Evolutionary conservation across 257 asterid genomes (phyloP).

Genomic region (Leonotis leonurus): DNA sequence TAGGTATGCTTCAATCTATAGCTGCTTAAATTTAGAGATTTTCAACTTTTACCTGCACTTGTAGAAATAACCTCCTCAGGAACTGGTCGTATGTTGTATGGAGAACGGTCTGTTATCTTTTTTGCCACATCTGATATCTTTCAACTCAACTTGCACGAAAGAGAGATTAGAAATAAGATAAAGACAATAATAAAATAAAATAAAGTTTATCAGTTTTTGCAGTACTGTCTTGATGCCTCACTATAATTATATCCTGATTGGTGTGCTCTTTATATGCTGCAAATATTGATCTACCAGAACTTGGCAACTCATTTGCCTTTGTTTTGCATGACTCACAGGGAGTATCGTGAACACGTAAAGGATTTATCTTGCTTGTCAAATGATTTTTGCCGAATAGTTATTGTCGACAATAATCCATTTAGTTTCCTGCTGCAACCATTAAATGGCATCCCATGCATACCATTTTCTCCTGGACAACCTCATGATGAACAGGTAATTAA

Average conservation of each 20-base stretch:
- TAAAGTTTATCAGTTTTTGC: background rate
- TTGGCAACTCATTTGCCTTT: background rate
- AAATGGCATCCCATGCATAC: slow-evolving; percentile 89
- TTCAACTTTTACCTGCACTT: too few species aligned
- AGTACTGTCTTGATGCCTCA: background rate
- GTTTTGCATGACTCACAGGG: slow-evolving; percentile 42
- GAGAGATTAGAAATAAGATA: background rate
- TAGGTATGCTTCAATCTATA: too few species aligned
- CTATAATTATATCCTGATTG: background rate
- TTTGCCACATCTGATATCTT: background rate
- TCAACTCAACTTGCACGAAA: background rate
- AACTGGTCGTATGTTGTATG: background rate
- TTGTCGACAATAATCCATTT: slow-evolving; percentile 93
- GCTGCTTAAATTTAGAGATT: too few species aligned
- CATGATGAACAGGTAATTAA: slow-evolving; percentile 64
- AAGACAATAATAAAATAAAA: too few species aligned
- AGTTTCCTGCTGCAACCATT: slow-evolving; percentile 92
- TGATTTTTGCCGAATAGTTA: slow-evolving; percentile 63
- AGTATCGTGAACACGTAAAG: slow-evolving; percentile 84
- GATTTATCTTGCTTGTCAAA: slow-evolving; percentile 69
- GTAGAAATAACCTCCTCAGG: background rate
- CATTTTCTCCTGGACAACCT: slow-evolving; percentile 59
- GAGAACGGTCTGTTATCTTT: background rate
- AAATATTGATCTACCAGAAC: background rate
- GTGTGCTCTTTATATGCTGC: background rate